Evolutionary conservation across 148 eudicot genomes (phyloP).

Genomic region (Rhododendron kiyosumense): DNA sequence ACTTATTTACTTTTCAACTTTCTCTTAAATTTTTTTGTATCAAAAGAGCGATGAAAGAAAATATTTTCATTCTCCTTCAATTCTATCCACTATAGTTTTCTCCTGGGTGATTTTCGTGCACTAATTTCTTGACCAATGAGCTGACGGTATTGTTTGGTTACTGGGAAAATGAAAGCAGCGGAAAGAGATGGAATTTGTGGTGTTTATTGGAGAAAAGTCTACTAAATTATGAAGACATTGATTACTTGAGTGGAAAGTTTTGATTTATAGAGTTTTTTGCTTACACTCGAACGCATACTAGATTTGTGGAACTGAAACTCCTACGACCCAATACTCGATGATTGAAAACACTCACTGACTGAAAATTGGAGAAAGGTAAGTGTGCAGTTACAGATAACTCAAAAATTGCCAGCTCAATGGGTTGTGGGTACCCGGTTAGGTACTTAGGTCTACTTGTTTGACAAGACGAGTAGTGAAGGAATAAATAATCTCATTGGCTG

Average conservation of each 20-base stretch:
- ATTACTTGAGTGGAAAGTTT: slow-evolving; percentile 1
- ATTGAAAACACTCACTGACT: background rate
- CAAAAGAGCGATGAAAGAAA: background rate
- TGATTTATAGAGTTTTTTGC: background rate
- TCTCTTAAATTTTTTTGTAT: background rate
- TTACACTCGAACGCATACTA: background rate
- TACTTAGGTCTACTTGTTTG: background rate
- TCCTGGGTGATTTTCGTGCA: background rate
- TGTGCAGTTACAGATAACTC: background rate
- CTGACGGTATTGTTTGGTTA: background rate
- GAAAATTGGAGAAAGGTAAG: background rate
- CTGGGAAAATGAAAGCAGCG: background rate
- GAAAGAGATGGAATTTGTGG: background rate
- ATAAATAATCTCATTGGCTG: background rate
- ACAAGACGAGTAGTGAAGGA: background rate
- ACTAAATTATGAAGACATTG: background rate
- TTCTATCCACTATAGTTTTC: background rate
- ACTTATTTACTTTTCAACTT: background rate
- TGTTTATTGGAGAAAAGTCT: background rate
- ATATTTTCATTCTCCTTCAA: background rate
- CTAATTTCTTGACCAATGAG: background rate
- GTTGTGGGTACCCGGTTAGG: background rate
- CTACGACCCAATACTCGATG: background rate
- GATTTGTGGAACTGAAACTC: background rate
- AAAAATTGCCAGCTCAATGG: background rate